phyloP scores from a whole-genome alignment of 352 stramenopile species.

The Blastocystis sp. region DNA sequence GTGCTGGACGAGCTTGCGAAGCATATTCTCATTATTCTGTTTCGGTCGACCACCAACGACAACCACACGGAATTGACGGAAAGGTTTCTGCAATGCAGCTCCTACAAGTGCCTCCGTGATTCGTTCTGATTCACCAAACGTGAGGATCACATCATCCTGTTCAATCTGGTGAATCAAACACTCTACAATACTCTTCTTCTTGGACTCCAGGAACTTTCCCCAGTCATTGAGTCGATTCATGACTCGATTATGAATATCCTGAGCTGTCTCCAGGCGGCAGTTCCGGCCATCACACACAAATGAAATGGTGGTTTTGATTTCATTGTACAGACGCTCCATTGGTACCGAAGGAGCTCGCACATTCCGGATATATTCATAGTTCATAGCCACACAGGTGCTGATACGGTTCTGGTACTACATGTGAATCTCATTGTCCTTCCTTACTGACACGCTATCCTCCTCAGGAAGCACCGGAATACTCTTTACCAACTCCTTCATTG shows the following conservation, averaged over 20 bases:
- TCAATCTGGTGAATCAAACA: slow-evolving; percentile 15
- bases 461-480: background rate
- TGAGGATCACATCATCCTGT: slow-evolving; percentile 22
- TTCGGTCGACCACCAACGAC: slow-evolving; percentile 28
- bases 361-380: background rate
- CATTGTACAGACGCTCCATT: slow-evolving; percentile 5
- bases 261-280: background rate
- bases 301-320: background rate
- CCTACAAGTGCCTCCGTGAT: slow-evolving; percentile 33
- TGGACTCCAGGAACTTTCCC: background rate
- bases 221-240: background rate
- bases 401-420: background rate
- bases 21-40: slow-evolving; percentile 33
- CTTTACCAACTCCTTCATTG: background rate
- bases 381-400: background rate
- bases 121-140: slow-evolving; percentile 14
- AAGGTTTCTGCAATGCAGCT: background rate
- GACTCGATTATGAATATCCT: background rate
- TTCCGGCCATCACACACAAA: background rate
- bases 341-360: slow-evolving; percentile 28
- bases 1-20: slow-evolving; percentile 43
- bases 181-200: slow-evolving; percentile 6
- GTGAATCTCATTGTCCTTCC: background rate
- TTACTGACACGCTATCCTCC: background rate
- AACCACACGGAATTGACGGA: background rate